Conservation (phyloP, 1,139 yeast genomes). For the Saccharomyces uvarum region DNA sequence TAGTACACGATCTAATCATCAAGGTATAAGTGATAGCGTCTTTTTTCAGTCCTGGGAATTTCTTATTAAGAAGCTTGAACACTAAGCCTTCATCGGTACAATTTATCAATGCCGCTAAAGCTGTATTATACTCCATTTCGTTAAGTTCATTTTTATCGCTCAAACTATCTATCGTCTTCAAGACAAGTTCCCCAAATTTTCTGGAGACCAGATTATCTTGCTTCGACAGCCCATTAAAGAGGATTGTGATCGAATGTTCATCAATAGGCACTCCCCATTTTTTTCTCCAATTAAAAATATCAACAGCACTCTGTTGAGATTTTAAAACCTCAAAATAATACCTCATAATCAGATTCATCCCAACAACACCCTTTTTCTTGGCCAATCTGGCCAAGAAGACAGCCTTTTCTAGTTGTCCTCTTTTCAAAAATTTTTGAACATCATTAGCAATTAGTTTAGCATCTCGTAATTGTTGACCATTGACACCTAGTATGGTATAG, state of each 20-base stretch:
- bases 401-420: constrained; percentile 48
- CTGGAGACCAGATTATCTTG: constrained; percentile 19
- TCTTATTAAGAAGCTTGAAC: constrained; percentile 20
- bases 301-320: constrained; percentile 41
- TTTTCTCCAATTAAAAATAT: constrained; percentile 45
- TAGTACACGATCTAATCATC: constrained; percentile 20
- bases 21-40: constrained; percentile 23
- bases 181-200: constrained; percentile 17
- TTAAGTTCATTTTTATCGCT: constrained; percentile 17
- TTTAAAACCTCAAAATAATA: constrained; percentile 39
- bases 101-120: constrained; percentile 27
- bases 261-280: constrained; percentile 53
- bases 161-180: constrained; percentile 15
- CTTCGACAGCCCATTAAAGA: constrained; percentile 52
- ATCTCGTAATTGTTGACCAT: constrained; percentile 49
- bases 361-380: constrained; percentile 45
- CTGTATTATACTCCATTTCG: constrained; percentile 27
- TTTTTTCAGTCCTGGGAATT: constrained; percentile 13
- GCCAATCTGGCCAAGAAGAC: constrained; percentile 45
- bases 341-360: constrained; percentile 51
- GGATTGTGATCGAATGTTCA: constrained; percentile 46
- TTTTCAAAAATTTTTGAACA: constrained; percentile 42
- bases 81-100: constrained; percentile 20
- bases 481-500: constrained; percentile 49
- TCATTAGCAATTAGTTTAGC: constrained; percentile 48